phyloP scores from a whole-genome alignment of 768 basidiomycete genomes.

The Trichaptum fuscoviolaceum region DNA sequence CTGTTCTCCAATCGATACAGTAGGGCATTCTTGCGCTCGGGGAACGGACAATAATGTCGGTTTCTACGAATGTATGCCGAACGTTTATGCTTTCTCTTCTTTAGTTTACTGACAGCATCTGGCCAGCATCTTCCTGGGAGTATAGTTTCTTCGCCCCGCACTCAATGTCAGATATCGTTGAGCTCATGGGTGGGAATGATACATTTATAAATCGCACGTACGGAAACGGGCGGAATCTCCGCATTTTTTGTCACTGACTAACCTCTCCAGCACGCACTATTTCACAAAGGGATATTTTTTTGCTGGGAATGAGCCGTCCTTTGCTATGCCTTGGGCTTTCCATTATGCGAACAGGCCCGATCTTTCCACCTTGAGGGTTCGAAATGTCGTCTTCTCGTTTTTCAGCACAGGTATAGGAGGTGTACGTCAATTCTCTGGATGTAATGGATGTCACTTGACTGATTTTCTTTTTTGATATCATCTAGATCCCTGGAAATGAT shows the following conservation, averaged over 20 bases:
- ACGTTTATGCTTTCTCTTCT: not conserved
- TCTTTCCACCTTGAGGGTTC: conserved; percentile 39
- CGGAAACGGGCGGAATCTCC: conserved; percentile 10
- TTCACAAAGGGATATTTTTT: conserved; percentile 40
- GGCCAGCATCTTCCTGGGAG: conserved; percentile 47
- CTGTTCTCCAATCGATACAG: conserved; percentile 45
- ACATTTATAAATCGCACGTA: conserved; percentile 40
- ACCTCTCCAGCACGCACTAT: conserved; percentile 34
- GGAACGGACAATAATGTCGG: conserved; percentile 46
- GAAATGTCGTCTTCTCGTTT: conserved; percentile 37
- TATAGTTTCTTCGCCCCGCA: conserved; percentile 50
- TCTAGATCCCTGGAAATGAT: conserved; percentile 46
- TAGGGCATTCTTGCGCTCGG: conserved; percentile 41
- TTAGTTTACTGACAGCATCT: conserved; percentile 2
- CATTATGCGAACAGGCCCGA: conserved; percentile 49
- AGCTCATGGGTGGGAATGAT: conserved; percentile 40
- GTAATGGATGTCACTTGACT: not conserved
- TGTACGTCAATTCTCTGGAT: conserved; percentile 19
- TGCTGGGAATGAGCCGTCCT: conserved; percentile 47
- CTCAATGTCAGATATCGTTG: conserved; percentile 41
- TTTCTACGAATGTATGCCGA: conserved; percentile 43
- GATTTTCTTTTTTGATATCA: not conserved
- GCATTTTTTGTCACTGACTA: not conserved
- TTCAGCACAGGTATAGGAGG: conserved; percentile 43
- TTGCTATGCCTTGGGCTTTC: conserved; percentile 42